phyloP scores from a whole-genome alignment of 164 flowering plant species.

The Houttuynia cordata region DNA sequence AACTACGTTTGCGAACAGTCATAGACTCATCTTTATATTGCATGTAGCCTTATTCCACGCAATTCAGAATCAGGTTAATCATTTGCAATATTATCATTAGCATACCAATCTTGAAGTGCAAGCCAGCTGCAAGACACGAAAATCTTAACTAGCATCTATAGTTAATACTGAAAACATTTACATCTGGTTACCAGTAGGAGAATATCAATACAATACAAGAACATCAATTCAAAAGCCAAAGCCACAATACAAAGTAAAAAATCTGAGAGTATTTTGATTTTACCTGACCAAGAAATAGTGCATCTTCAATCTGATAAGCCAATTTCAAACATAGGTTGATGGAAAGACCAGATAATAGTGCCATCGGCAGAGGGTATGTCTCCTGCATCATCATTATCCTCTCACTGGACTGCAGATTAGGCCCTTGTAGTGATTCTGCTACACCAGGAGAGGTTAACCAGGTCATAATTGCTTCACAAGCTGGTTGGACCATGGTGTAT shows the following conservation, averaged over 20 bases:
- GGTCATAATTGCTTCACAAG: conserved; percentile 75
- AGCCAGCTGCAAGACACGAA: no score
- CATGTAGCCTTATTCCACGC: no score
- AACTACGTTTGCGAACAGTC: no score
- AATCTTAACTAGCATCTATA: no score
- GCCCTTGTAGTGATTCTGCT: conserved; percentile 49
- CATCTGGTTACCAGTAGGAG: no score
- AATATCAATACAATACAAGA: no score
- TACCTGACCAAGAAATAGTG: conserved; percentile 83
- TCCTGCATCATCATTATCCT: conserved; percentile 74
- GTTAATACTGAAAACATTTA: no score
- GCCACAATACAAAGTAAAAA: background rate
- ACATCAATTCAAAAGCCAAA: no score
- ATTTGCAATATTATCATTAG: no score
- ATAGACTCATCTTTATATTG: no score
- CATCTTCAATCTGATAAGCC: conserved; percentile 76
- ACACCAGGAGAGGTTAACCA: conserved; percentile 80
- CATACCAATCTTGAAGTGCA: no score
- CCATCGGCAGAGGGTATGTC: conserved; percentile 73
- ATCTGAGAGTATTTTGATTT: conserved; percentile 11
- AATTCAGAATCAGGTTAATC: no score
- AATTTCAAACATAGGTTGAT: conserved; percentile 70
- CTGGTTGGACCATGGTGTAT: conserved; percentile 90
- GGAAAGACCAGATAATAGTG: conserved; percentile 81
- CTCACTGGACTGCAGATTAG: conserved; percentile 70